Base-by-base conservation (phyloP, 306 rosid genomes). In the Crotalaria pallida region DNA sequence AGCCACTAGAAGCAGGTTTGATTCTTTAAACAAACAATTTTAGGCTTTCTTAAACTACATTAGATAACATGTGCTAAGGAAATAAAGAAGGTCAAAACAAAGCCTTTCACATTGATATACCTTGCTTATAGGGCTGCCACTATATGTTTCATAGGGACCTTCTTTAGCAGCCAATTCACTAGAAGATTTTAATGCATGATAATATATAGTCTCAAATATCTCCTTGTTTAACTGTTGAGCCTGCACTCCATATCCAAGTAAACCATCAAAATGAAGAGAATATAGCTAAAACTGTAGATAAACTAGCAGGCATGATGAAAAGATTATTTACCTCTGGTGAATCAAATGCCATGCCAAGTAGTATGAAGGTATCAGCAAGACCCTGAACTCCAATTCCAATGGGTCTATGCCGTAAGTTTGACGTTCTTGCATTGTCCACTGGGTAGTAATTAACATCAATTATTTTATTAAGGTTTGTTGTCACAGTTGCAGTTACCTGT, bases 311-410 rank as follows among this genome's bases (percentile, higher is more conserved):
- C n/a, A n/a, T 52, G 21, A 19, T 7, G n/a, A 15, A 47, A 61
- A 53, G 9, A 3, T 38, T 57, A 61, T 56, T 66, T 87, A 90
- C 99, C 96, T 94, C 99, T 38, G 72, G 88, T 26, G 99, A 95
- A 77, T 95, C 99, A 84, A 95, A 95, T 58, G 92, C 77, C 97
- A 95, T 86, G 78, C 99, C 97, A 33, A 95, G 88, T 24, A 95
- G 58, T 48, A 95, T 95, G 76, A 95, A 95, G 26, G 97, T 77
- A 82, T 95, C 99, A 22, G 99, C 97, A 70, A 95, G 96, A 84
- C 99, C 99, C 73, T 95, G 99, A 79, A 95, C 96, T 27, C 99
- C 99, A 72, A 95, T 91, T 40, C 99, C 99, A 64, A 95, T 89
- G 60, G 99, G 99, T 55, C 99, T 86, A 56, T 95, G 96, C 17